A percentile compares a stretch with the other conserved stretches of the same genome.
Conservation (phyloP, 73 alveolate genomes). For the Paraurostyla sp. region DNA sequence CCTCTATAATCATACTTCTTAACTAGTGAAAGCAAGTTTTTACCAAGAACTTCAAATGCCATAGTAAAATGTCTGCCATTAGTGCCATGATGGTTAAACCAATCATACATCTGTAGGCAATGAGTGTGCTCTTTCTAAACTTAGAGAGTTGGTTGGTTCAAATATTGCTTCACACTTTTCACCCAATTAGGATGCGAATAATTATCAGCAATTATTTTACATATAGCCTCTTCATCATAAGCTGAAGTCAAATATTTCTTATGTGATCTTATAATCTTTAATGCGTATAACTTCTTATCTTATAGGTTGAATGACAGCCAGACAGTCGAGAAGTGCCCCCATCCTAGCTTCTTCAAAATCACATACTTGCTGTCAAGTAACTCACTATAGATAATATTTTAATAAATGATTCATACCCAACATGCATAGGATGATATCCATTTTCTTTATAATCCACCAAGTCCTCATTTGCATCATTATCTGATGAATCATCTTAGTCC, state of each 20-base stretch:
- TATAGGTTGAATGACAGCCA: conserved; percentile 80
- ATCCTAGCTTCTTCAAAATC: conserved; percentile 92
- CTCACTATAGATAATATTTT: conserved; percentile 69
- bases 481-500: conserved; percentile 8
- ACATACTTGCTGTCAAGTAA: conserved; percentile 92
- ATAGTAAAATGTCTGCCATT: conserved; percentile 84
- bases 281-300: conserved; percentile 83
- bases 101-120: conserved; percentile 71
- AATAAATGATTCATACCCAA: conserved; percentile 76
- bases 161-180: conserved; percentile 24
- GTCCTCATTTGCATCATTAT: conserved; percentile 94
- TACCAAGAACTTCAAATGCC: conserved; percentile 93
- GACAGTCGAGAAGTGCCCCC: conserved; percentile 89
- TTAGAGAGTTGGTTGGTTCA: not conserved
- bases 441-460: conserved; percentile 92
- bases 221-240: conserved; percentile 93
- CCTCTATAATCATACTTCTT: conserved; percentile 86
- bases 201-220: conserved; percentile 38
- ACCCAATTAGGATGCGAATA: conserved; percentile 26
- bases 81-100: conserved; percentile 75
- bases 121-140: conserved; percentile 60
- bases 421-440: conserved; percentile 99
- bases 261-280: conserved; percentile 96
- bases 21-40: conserved; percentile 81
- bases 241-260: conserved; percentile 98